Conservation (phyloP, 169 alveolate species). For the Plasmodium knowlesi region DNA sequence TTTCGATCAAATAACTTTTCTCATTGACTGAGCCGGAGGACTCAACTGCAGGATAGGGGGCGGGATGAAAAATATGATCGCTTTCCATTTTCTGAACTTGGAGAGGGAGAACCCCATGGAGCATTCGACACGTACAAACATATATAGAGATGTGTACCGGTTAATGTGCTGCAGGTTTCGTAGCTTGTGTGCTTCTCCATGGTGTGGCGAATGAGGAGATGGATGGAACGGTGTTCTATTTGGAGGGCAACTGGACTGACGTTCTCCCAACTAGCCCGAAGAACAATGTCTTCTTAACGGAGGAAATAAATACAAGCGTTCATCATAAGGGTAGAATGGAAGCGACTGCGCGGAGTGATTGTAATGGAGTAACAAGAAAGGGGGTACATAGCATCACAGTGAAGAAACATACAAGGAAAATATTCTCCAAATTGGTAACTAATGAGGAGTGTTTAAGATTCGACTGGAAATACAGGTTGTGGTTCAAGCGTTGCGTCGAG, state of each 20-base stretch:
- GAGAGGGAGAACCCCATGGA: background rate
- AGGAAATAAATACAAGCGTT: background rate
- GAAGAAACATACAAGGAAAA: background rate
- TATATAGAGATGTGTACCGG: constrained; percentile 10
- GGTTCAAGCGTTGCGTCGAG: background rate
- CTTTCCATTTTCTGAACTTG: background rate
- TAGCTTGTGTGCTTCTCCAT: constrained; percentile 9
- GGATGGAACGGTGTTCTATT: background rate
- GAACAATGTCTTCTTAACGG: background rate
- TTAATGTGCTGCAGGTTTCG: constrained; percentile 51
- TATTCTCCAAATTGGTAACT: background rate
- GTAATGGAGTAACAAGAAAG: background rate
- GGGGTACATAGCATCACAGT: background rate
- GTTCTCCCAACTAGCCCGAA: background rate
- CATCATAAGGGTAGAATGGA: background rate
- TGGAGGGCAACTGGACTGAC: background rate
- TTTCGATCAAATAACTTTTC: constrained; percentile 28
- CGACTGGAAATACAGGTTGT: background rate
- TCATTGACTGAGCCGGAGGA: constrained; percentile 40
- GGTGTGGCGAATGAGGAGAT: background rate
- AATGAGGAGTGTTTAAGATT: background rate
- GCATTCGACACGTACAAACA: background rate
- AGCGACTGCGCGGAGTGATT: background rate
- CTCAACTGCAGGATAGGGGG: constrained; percentile 13
- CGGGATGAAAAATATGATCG: background rate